Evolutionary conservation across 2,329 filamentous ascomycete genomes (phyloP), one percentile per base, ranked within the genome.

Genomic region (Clonostachys rhizophaga): DNA sequence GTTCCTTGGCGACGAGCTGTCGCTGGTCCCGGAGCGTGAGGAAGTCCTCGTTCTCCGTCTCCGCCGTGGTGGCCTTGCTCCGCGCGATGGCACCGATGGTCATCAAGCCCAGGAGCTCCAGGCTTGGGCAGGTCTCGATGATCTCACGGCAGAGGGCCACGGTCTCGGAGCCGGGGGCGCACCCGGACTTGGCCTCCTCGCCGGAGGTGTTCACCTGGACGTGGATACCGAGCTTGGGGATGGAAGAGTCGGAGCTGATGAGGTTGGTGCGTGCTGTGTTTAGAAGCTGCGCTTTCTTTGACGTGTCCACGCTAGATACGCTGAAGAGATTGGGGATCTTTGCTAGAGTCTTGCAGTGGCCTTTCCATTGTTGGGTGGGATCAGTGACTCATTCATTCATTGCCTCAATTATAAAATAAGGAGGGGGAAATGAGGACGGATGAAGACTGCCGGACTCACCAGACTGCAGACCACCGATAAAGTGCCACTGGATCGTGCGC

Each of bases 151-250:
- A 92, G 37, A 97, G 71, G 0, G 69, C 73, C 2, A 81, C 64
- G 43, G 81, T 74, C 47, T 87, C 72, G 13, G 77, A 69, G 2
- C 75, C 77, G 0, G 91, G 92, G 6, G 81, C 71, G 42, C 90
- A 85, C 17, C 94, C 94, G 5, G 87, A 89, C 70, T 99, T 99
- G 55, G 77, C 78, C 43, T 81, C 82, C 64, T 97, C 94, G 47
- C 89, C 90, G 0, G 89, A 95, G 0, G 94, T 99, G 69, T 99
- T 99, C 56, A 99, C 84, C 69, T 99, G 94, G 16, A 99, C 85
- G 70, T 94, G 91, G 33, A 99, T 76, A 47, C 83, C 74, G 55
- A 96, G 70, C 49, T 71, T 69, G 44, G 66, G 58, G 3, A 63
- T 56, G 20, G 67, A 66, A 49, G 67, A 65, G 42, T 65, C 60